Conservation (phyloP, 75 land plant genomes). For the Pseudotsuga menziesii region DNA sequence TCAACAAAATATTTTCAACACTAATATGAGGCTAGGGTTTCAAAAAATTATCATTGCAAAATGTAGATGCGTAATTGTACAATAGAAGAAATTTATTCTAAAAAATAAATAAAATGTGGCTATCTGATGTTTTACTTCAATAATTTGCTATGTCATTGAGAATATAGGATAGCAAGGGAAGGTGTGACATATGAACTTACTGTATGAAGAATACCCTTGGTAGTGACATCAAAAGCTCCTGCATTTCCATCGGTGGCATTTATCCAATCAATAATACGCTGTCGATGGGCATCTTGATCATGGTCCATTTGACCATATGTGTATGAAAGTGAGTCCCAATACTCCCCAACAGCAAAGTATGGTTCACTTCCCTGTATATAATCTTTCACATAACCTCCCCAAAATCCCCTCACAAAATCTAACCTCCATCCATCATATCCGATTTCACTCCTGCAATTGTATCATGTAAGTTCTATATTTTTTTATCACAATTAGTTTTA, state of each 20-base stretch:
- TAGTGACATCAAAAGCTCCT: constrained; percentile 94
- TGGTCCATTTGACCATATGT: constrained; percentile 66
- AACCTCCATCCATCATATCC: constrained; percentile 80
- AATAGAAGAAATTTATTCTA: neutral
- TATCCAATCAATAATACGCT: constrained; percentile 87
- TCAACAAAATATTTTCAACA: neutral
- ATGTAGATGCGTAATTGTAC: neutral
- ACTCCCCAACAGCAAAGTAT: constrained; percentile 79
- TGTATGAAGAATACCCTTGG: constrained; percentile 83
- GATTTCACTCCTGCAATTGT: constrained; percentile 43
- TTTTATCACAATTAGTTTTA: no score
- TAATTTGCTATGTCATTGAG: neutral
- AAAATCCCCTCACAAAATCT: constrained; percentile 74
- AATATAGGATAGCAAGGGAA: neutral
- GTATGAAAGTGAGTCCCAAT: constrained; percentile 73
- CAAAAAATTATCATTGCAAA: neutral
- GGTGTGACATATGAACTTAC: constrained; percentile 22
- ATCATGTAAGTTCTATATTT: neutral
- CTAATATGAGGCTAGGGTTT: neutral
- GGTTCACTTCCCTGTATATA: constrained; percentile 63
- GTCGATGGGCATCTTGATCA: constrained; percentile 83
- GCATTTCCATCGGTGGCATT: constrained; percentile 75
- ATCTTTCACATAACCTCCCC: constrained; percentile 80
- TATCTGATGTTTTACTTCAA: neutral
- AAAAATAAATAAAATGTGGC: neutral